A percentile compares a stretch with the other conserved stretches of the same genome.
Evolutionary conservation across 1,284 basidiomycete species (phyloP).

Genomic region (Omphalotus olearius): DNA sequence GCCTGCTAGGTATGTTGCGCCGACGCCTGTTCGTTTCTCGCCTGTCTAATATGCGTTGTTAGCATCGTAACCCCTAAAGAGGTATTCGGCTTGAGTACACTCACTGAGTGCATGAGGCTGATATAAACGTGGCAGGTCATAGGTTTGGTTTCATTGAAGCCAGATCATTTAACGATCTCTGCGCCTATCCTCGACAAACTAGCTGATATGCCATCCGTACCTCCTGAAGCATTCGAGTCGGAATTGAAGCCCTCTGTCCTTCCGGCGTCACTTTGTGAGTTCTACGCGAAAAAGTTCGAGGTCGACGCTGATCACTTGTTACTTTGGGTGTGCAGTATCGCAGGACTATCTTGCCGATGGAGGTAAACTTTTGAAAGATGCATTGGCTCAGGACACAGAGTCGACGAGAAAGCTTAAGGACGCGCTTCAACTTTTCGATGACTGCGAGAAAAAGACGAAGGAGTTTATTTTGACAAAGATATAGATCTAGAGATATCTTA

Average conservation of each 20-base stretch:
- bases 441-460: constrained; percentile 37
- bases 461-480: constrained; percentile 19
- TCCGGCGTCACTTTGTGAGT: constrained; percentile 1
- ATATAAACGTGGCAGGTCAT: constrained; percentile 28
- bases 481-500: too few relatives aligned
- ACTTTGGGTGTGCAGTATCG: constrained; percentile 11
- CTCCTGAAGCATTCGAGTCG: constrained; percentile 14
- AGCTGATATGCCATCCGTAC: constrained; percentile 24
- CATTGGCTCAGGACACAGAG: constrained; percentile 33
- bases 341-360: constrained; percentile 33
- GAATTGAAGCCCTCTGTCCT: neutral
- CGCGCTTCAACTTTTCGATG: constrained; percentile 39
- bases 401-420: constrained; percentile 38
- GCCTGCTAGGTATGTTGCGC: constrained; percentile 28
- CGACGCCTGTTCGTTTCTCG: neutral
- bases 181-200: constrained; percentile 39
- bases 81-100: constrained; percentile 19
- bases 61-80: constrained; percentile 42
- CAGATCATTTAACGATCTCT: constrained; percentile 44
- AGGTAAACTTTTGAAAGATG: constrained; percentile 29
- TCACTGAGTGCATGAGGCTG: neutral
- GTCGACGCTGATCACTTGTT: neutral
- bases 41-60: too few relatives aligned
- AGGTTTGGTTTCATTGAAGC: constrained; percentile 36
- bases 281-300: neutral